Evolutionary conservation across 2,329 filamentous ascomycete genomes (phyloP).

Genomic region (Verticillium tricorpus): DNA sequence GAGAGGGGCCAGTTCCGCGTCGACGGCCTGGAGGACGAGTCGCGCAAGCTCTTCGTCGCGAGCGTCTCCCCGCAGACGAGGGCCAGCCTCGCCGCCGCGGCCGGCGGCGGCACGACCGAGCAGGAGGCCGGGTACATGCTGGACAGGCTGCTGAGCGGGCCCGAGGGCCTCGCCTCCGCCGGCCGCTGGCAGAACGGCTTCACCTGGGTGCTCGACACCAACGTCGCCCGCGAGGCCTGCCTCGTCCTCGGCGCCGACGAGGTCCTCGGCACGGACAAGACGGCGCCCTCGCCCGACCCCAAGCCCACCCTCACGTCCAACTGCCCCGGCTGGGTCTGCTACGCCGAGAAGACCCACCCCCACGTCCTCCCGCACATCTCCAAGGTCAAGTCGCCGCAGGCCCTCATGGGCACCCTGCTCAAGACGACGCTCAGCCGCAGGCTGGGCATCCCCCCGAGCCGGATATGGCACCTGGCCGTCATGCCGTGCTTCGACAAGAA

Average conservation of each 20-base stretch:
- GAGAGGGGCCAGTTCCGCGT: constrained; percentile 31
- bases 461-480: constrained; percentile 90
- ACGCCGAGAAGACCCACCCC: constrained; percentile 96
- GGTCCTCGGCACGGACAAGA: constrained; percentile 38
- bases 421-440: constrained; percentile 78
- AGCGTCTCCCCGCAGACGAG: constrained; percentile 89
- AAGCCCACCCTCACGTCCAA: constrained; percentile 77
- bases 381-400: constrained; percentile 88
- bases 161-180: constrained; percentile 62
- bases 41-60: constrained; percentile 80
- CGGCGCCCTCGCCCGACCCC: constrained; percentile 6
- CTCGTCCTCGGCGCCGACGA: constrained; percentile 78
- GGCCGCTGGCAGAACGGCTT: constrained; percentile 74
- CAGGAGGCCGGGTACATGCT: constrained; percentile 77
- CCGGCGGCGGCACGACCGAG: constrained; percentile 66
- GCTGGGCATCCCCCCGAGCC: constrained; percentile 67
- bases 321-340: constrained; percentile 98
- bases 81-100: constrained; percentile 83
- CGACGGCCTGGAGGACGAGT: constrained; percentile 49
- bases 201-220: constrained; percentile 87
- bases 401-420: constrained; percentile 80
- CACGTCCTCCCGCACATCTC: constrained; percentile 89
- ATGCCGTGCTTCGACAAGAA: constrained; percentile 99
- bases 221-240: constrained; percentile 73
- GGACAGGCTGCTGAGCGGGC: constrained; percentile 69